Base-by-base conservation (phyloP, 345 rosid species). In the Pugionium dolabratum region DNA sequence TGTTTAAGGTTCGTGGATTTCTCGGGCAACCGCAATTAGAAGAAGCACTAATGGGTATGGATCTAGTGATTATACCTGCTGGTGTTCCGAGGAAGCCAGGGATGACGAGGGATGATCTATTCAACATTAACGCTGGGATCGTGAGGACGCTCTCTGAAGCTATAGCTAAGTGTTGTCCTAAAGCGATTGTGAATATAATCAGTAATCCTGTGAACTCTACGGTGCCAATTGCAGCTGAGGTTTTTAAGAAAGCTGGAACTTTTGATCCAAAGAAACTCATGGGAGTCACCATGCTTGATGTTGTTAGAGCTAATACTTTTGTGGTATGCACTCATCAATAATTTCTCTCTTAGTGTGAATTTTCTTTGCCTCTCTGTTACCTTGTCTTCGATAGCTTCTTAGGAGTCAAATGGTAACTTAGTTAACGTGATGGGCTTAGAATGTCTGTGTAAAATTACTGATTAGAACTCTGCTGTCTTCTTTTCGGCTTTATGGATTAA, bases 11-110 rank as follows among this genome's bases (percentile, higher is more conserved):
- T 29, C 86, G 89, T 9, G 97, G 99, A 48, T 94, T 94, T 84
- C 76, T 94, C 64, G 99, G 99, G n/a, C 89, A 84, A 57, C 74
- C 78, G 45, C 95, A 88, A 34, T 76, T 94, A 72, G 91, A 85
- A 73, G 88, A 82, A 59, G 99, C 99, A 2, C 88, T 90, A 32
- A 86, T 76, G 18, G 99, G 97, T 53, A 91, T 90, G 93, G 93
- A 94, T 77, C 84, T 91, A 62, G 90, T 88, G 63, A 78, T 94
- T 31, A 89, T 94, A 63, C 99, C 96, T 26, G 99, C 99, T 25
- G 96, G 99, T 64, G 85, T 94, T 75, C 97, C 95, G 2, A 85
- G 99, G 79, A 94, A 94, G 67, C 97, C 99, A 2, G 99, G 99
- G 75, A 94, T 94, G 97, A 94, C 95, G 1, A 88, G 99, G 54